phyloP scores from a whole-genome alignment of 2,329 filamentous ascomycete species.

The Diaporthe helianthi region DNA sequence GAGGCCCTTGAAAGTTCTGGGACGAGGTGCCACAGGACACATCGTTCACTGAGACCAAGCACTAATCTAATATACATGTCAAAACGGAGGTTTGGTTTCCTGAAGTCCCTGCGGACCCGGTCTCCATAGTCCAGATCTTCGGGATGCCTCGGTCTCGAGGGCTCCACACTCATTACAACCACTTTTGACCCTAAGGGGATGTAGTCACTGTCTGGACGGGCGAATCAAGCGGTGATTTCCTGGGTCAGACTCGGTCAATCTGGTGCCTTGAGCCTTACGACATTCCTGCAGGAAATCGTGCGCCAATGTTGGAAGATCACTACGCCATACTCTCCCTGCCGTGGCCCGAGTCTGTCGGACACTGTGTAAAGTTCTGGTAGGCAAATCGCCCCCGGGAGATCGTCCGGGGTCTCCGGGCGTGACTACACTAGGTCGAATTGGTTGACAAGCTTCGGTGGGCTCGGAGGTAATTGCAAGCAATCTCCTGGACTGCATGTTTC shows the following conservation, averaged over 20 bases:
- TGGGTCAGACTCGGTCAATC: neutral
- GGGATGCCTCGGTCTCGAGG: neutral
- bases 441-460: neutral
- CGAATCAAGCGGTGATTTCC: neutral
- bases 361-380: no score
- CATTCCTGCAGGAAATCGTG: neutral
- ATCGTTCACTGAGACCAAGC: neutral
- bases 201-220: neutral
- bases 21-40: neutral
- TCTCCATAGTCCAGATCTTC: neutral
- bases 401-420: neutral
- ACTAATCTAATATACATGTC: neutral
- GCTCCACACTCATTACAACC: neutral
- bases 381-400: neutral
- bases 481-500: neutral
- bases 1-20: no score
- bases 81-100: neutral
- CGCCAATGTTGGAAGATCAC: neutral
- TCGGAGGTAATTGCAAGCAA: constrained; percentile 1
- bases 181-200: no score
- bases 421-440: neutral
- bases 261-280: neutral
- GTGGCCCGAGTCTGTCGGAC: neutral
- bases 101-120: neutral
- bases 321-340: neutral